phyloP scores from a whole-genome alignment of 2,329 filamentous ascomycete species.

The Neonectria ditissima region DNA sequence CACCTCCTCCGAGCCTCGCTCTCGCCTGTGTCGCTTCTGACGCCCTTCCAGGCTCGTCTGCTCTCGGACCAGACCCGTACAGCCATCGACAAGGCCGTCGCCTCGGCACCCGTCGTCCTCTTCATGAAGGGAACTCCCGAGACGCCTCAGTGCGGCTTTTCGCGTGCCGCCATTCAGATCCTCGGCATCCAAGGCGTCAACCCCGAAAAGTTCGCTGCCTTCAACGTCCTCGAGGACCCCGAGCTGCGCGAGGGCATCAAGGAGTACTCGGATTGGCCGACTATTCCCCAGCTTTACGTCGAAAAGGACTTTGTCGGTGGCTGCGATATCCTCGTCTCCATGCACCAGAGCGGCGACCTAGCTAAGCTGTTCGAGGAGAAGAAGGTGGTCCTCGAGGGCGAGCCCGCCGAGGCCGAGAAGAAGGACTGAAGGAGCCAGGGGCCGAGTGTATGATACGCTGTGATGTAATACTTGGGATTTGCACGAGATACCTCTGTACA shows the following conservation, averaged over 20 bases:
- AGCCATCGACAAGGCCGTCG: constrained; percentile 91
- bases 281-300: constrained; percentile 96
- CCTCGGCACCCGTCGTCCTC: constrained; percentile 89
- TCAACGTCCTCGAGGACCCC: constrained; percentile 94
- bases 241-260: constrained; percentile 94
- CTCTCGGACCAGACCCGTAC: constrained; percentile 83
- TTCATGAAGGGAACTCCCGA: constrained; percentile 99
- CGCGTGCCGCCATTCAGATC: constrained; percentile 93
- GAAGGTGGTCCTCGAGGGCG: constrained; percentile 75
- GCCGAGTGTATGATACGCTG: constrained; percentile 43
- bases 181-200: constrained; percentile 94
- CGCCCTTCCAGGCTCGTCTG: constrained; percentile 67
- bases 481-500: constrained; percentile 43
- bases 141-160: constrained; percentile 96
- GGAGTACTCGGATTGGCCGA: constrained; percentile 99
- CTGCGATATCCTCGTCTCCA: constrained; percentile 96
- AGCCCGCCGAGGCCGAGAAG: constrained; percentile 52
- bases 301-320: constrained; percentile 96
- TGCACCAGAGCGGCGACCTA: constrained; percentile 96
- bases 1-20: constrained; percentile 39
- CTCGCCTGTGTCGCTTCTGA: constrained; percentile 39
- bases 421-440: constrained; percentile 42
- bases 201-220: constrained; percentile 95
- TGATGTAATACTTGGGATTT: constrained; percentile 41
- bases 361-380: constrained; percentile 94